These are phyloP conservation scores for Neurospora sp. DNA, from an alignment of 495 filamentous ascomycete genomes.

Conservation along the genomic window DNA sequence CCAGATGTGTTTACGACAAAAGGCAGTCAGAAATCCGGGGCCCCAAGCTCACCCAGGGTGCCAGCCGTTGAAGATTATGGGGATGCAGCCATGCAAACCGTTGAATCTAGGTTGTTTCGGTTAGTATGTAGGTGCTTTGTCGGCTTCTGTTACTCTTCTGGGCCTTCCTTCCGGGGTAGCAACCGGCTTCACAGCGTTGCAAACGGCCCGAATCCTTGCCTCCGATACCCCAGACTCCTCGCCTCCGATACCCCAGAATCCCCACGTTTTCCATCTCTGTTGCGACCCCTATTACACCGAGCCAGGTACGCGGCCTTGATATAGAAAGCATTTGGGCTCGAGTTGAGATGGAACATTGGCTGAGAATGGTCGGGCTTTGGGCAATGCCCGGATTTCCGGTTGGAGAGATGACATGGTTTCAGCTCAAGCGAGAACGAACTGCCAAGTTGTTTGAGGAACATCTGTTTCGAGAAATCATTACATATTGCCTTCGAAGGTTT, in stretches of 20 bases:
- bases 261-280: background rate
- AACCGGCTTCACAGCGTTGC: background rate
- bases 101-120: background rate
- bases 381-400: background rate
- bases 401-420: background rate
- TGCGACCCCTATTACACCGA: background rate
- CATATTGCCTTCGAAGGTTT: background rate
- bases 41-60: background rate
- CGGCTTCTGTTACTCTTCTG: background rate
- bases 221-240: background rate
- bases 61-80: background rate
- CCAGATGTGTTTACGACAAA: background rate
- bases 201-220: background rate
- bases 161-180: background rate
- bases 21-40: background rate
- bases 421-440: background rate
- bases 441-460: background rate
- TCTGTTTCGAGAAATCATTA: background rate
- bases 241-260: background rate
- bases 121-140: slow-evolving; percentile 5
- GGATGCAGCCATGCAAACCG: slow-evolving; percentile 1
- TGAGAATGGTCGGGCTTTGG: background rate
- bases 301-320: background rate
- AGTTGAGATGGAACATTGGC: background rate
- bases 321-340: background rate